These are phyloP conservation scores for Botrytis paeoniae DNA, from an alignment of 2,329 filamentous ascomycete genomes.

Conservation along the genomic window DNA sequence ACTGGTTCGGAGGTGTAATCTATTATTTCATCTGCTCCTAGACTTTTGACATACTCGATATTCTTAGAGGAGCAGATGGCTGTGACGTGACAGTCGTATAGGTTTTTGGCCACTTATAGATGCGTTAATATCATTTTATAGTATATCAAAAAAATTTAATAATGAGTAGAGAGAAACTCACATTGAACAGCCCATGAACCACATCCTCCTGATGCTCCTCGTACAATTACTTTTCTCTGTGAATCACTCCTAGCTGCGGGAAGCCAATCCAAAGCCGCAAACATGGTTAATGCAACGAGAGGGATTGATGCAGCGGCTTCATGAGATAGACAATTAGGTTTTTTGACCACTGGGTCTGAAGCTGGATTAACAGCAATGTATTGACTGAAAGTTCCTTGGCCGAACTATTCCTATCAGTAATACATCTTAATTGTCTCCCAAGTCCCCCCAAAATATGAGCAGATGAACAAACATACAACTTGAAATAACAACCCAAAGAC, in stretches of 20 bases:
- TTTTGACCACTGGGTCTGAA: constrained; percentile 35
- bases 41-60: constrained; percentile 28
- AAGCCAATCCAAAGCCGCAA: constrained; percentile 36
- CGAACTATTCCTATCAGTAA: constrained; percentile 27
- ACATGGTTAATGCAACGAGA: constrained; percentile 43
- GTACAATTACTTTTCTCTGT: constrained; percentile 30
- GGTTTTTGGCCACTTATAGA: constrained; percentile 31
- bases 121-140: not conserved
- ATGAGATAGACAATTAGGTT: constrained; percentile 43
- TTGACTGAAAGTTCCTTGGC: constrained; percentile 35
- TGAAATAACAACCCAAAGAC: constrained; percentile 38
- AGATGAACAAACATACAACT: constrained; percentile 24
- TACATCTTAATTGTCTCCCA: too few species aligned
- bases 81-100: constrained; percentile 34
- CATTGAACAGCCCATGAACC: constrained; percentile 34
- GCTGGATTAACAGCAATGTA: constrained; percentile 33
- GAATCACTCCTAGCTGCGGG: constrained; percentile 19
- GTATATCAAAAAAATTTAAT: not conserved
- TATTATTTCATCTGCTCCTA: constrained; percentile 34
- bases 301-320: constrained; percentile 45
- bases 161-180: constrained; percentile 18
- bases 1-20: constrained; percentile 33
- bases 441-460: too few species aligned
- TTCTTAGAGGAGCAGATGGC: constrained; percentile 35
- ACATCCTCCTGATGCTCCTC: constrained; percentile 36